Conservation (phyloP, 208 protist species). For the Angomonas deanei region DNA sequence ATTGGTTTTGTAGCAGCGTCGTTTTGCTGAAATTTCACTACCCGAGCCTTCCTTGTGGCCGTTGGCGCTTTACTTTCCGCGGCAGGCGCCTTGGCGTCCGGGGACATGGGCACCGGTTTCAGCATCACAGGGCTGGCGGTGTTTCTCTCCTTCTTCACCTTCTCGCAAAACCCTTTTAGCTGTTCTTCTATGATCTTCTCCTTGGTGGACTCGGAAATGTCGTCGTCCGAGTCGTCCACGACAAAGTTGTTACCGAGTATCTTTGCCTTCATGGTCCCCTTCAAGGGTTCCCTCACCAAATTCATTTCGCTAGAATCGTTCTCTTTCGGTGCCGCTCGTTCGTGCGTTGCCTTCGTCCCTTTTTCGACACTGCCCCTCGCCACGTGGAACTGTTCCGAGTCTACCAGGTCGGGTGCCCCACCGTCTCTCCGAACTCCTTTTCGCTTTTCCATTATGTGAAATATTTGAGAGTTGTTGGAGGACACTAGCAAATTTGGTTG, state of each 20-base stretch:
- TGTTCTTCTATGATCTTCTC: background rate
- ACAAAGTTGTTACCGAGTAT: background rate
- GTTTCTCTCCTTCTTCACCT: background rate
- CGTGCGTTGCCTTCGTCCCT: background rate
- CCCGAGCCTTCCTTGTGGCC: background rate
- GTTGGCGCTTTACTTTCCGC: background rate
- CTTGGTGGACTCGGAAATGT: background rate
- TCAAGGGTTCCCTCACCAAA: background rate
- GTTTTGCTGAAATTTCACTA: background rate
- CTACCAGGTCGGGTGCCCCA: background rate
- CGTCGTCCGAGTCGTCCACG: background rate
- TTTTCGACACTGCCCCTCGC: background rate
- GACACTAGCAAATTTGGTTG: background rate
- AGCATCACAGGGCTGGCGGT: background rate
- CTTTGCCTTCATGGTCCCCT: background rate
- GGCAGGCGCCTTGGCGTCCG: background rate
- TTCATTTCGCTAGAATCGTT: background rate
- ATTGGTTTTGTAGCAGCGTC: background rate
- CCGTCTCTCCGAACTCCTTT: background rate
- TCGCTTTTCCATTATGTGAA: background rate
- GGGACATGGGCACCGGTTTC: background rate
- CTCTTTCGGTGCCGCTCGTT: background rate
- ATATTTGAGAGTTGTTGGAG: background rate
- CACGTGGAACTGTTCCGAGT: background rate
- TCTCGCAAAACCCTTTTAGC: conserved; percentile 1